Evolutionary conservation across 306 rosid species (phyloP).

Genomic region (Neltuma alba): DNA sequence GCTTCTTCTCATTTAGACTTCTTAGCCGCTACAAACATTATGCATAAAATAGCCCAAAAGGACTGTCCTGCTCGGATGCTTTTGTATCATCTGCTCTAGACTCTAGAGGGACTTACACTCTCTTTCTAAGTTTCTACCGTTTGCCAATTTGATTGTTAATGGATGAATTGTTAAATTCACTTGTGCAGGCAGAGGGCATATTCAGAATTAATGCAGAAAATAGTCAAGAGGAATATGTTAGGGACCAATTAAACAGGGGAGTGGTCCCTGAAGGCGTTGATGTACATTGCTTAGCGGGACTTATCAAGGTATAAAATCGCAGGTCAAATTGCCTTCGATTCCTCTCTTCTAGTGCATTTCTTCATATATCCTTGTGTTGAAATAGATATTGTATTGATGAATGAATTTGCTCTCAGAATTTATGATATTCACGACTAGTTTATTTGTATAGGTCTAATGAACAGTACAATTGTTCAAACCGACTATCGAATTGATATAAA

Average conservation of each 20-base stretch:
- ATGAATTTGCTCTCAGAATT: background rate
- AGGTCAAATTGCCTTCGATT: background rate
- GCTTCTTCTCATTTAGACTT: background rate
- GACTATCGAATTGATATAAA: background rate
- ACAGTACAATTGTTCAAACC: background rate
- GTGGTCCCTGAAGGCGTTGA: constrained; percentile 69
- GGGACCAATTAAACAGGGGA: constrained; percentile 70
- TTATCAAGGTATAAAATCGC: constrained; percentile 61
- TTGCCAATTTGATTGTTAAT: background rate
- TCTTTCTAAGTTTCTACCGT: background rate
- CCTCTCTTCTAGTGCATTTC: background rate
- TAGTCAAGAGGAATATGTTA: constrained; percentile 69
- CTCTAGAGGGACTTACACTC: background rate
- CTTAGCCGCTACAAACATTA: background rate
- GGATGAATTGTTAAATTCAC: constrained; percentile 24
- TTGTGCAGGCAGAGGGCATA: constrained; percentile 75
- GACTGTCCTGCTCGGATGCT: background rate
- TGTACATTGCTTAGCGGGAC: constrained; percentile 76
- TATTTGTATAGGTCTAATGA: background rate
- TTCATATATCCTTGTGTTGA: background rate
- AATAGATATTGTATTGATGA: background rate
- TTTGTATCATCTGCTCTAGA: background rate
- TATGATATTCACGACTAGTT: background rate
- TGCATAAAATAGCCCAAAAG: background rate
- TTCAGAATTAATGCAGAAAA: constrained; percentile 79